Percentiles rank a stretch among this genome's conserved stretches.
These are phyloP conservation scores for Xylona heveae DNA, from an alignment of 495 filamentous ascomycete genomes.

Conservation along the genomic window DNA sequence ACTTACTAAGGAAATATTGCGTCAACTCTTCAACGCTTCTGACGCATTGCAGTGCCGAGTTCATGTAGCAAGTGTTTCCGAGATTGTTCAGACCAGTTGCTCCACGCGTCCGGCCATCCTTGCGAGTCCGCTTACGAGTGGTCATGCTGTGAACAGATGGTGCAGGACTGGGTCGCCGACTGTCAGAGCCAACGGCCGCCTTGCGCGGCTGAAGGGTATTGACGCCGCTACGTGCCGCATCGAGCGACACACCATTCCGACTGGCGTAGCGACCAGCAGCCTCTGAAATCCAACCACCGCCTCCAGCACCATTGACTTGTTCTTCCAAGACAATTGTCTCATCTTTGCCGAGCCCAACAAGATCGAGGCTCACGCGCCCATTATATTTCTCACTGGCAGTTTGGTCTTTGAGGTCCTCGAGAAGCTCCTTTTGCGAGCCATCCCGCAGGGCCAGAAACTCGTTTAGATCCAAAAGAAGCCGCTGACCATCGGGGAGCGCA, in stretches of 20 bases:
- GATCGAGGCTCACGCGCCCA: slow-evolving; percentile 35
- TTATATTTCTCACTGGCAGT: slow-evolving; percentile 64
- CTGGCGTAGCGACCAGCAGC: slow-evolving; percentile 11
- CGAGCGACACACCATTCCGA: slow-evolving; percentile 19
- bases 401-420: slow-evolving; percentile 45
- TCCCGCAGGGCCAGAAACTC: slow-evolving; percentile 47
- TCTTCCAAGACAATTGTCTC: slow-evolving; percentile 65
- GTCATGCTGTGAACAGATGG: slow-evolving; percentile 23
- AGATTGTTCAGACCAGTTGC: slow-evolving; percentile 71
- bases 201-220: slow-evolving; percentile 16
- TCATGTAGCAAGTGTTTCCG: slow-evolving; percentile 98
- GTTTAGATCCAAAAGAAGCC: slow-evolving; percentile 49
- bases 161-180: slow-evolving; percentile 45
- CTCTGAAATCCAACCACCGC: slow-evolving; percentile 44
- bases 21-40: slow-evolving; percentile 80
- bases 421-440: slow-evolving; percentile 43
- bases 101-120: slow-evolving; percentile 42
- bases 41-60: slow-evolving; percentile 86
- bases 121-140: slow-evolving; percentile 44
- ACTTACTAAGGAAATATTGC: slow-evolving; percentile 61
- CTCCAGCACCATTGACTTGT: slow-evolving; percentile 27
- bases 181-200: slow-evolving; percentile 18
- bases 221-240: slow-evolving; percentile 16
- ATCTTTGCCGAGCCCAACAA: slow-evolving; percentile 42
- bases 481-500: slow-evolving; percentile 30